phyloP scores from a whole-genome alignment of 257 asterid genomes.

The Solanum gracilifrons region DNA sequence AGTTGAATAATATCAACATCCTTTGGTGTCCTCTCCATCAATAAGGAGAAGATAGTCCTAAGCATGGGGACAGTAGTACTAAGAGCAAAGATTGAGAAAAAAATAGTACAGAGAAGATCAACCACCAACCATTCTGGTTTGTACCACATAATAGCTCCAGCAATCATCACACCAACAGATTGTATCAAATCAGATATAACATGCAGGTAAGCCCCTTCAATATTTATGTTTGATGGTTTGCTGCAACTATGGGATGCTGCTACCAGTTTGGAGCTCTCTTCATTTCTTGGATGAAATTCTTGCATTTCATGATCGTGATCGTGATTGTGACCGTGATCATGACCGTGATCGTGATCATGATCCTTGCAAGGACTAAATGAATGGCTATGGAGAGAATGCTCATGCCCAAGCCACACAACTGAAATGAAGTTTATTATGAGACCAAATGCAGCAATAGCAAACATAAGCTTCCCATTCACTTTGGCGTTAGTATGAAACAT shows the following conservation, averaged over 20 bases:
- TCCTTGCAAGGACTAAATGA: constrained; percentile 8
- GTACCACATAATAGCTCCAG: constrained; percentile 65
- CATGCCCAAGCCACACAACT: constrained; percentile 64
- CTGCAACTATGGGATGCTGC: constrained; percentile 12
- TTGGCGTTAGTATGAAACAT: constrained; percentile 22
- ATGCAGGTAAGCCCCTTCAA: constrained; percentile 80
- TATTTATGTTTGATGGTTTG: constrained; percentile 38
- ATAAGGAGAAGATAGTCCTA: constrained; percentile 28
- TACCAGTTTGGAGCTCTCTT: constrained; percentile 21
- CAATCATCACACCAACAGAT: constrained; percentile 71
- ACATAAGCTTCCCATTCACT: constrained; percentile 68
- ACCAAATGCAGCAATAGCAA: constrained; percentile 62
- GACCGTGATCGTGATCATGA: constrained; percentile 8
- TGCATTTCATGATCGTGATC: constrained; percentile 2
- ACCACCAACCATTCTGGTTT: constrained; percentile 61
- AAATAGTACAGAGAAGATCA: constrained; percentile 55
- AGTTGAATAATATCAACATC: constrained; percentile 38
- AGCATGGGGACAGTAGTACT: constrained; percentile 50
- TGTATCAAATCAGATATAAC: constrained; percentile 60
- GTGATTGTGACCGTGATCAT: neutral
- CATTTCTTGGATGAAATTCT: constrained; percentile 7
- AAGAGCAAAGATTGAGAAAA: constrained; percentile 46
- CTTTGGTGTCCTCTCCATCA: constrained; percentile 66
- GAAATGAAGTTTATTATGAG: constrained; percentile 46
- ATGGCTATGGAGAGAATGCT: constrained; percentile 45